Evolutionary conservation across 345 rosid genomes (phyloP).

Genomic region (Arabidopsis arenosa): DNA sequence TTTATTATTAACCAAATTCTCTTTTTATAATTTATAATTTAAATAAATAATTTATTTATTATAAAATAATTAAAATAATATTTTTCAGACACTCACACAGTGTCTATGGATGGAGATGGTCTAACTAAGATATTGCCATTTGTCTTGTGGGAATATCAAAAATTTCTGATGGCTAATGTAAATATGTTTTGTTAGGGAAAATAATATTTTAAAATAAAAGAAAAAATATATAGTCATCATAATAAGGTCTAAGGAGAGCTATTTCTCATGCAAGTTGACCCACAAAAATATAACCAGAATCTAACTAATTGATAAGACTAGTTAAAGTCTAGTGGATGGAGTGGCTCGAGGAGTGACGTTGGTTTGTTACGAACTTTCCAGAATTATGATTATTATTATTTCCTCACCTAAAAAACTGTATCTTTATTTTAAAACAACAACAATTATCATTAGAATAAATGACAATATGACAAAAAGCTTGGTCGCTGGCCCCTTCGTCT

Average conservation of each 20-base stretch:
- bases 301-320: slow-evolving; percentile 43
- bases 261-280: slow-evolving; percentile 48
- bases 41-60: too few relatives aligned
- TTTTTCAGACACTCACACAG: too few relatives aligned
- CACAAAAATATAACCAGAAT: slow-evolving; percentile 41
- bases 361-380: slow-evolving; percentile 39
- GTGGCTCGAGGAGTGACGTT: slow-evolving; percentile 77
- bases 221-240: neutral
- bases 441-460: neutral
- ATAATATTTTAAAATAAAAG: neutral
- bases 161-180: neutral
- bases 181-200: neutral
- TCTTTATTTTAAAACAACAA: neutral
- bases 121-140: neutral
- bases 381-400: slow-evolving; percentile 10
- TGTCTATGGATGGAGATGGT: too few relatives aligned
- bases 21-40: too few relatives aligned
- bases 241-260: neutral
- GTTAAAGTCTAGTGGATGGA: slow-evolving; percentile 40
- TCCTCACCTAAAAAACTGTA: slow-evolving; percentile 4
- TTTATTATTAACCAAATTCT: too few relatives aligned
- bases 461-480: neutral
- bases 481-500: slow-evolving; percentile 27
- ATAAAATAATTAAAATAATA: too few relatives aligned
- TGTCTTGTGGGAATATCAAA: neutral